A percentile compares a stretch with the other conserved stretches of the same genome.
Evolutionary conservation across 2,329 filamentous ascomycete genomes (phyloP).

Genomic region (Huntiella abstrusa): DNA sequence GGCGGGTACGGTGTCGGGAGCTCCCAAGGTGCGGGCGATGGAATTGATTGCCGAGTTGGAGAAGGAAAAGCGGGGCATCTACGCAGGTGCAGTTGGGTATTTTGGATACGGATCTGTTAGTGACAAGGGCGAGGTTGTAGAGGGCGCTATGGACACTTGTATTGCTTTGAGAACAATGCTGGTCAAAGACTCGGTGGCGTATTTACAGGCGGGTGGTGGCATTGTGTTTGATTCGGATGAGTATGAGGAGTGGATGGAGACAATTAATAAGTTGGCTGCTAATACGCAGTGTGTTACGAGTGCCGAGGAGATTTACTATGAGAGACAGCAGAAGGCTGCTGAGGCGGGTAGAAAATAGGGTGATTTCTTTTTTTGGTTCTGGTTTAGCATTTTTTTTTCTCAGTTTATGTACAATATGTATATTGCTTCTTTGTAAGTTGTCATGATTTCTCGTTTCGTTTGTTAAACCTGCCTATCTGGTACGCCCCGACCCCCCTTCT

Average conservation of each 20-base stretch:
- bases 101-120: slow-evolving; percentile 72
- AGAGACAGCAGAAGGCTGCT: slow-evolving; percentile 16
- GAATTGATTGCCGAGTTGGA: slow-evolving; percentile 91
- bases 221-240: slow-evolving; percentile 89
- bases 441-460: background rate
- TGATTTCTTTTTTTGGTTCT: background rate
- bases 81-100: slow-evolving; percentile 90
- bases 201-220: slow-evolving; percentile 73
- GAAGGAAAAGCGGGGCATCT: slow-evolving; percentile 81
- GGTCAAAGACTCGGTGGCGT: slow-evolving; percentile 76
- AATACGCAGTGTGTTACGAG: slow-evolving; percentile 77
- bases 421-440: slow-evolving; percentile 31
- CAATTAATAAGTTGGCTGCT: slow-evolving; percentile 79
- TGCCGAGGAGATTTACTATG: slow-evolving; percentile 49
- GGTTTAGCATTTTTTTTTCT: slow-evolving; percentile 5
- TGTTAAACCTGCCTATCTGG: too few species aligned
- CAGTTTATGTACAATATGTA: slow-evolving; percentile 34
- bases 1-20: slow-evolving; percentile 84
- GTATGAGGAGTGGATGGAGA: slow-evolving; percentile 88
- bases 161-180: slow-evolving; percentile 80
- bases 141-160: slow-evolving; percentile 83
- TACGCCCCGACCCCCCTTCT: too few species aligned
- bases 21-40: slow-evolving; percentile 93
- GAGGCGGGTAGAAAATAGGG: background rate
- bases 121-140: slow-evolving; percentile 38